Conservation (phyloP, 1,284 basidiomycete species). For the Athelia psychrophila region DNA sequence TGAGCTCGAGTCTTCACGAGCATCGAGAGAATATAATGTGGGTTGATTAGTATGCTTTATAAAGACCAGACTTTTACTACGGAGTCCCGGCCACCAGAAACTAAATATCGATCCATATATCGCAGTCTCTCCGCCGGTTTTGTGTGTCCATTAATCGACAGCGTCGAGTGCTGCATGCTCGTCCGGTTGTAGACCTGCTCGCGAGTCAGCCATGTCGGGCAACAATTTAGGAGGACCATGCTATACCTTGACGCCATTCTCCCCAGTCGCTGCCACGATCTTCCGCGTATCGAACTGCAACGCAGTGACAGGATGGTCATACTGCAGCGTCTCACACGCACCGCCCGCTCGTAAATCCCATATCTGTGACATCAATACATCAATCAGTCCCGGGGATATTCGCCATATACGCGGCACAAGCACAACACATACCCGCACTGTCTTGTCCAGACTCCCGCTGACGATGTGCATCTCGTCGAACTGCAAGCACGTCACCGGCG, state of each 20-base stretch:
- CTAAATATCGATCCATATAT: conserved; percentile 96
- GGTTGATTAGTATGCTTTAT: conserved; percentile 31
- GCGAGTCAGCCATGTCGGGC: too few relatives aligned
- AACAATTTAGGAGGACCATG: not conserved
- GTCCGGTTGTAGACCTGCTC: conserved; percentile 92
- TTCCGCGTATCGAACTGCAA: conserved; percentile 96
- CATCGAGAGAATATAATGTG: too few relatives aligned
- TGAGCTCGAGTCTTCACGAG: too few relatives aligned
- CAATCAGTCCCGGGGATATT: too few relatives aligned
- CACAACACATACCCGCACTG: conserved; percentile 67
- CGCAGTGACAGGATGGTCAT: conserved; percentile 88
- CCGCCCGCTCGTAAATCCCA: conserved; percentile 96
- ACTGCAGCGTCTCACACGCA: conserved; percentile 86
- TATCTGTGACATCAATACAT: conserved; percentile 48
- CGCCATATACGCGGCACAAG: too few relatives aligned
- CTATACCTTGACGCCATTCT: conserved; percentile 87
- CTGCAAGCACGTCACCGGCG: conserved; percentile 91
- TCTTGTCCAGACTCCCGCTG: conserved; percentile 92
- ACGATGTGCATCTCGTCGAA: conserved; percentile 96
- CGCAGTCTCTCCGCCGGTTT: conserved; percentile 87
- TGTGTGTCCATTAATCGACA: conserved; percentile 90
- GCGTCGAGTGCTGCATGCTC: conserved; percentile 82
- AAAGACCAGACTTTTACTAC: conserved; percentile 95
- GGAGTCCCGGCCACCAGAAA: conserved; percentile 88
- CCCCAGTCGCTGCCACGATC: conserved; percentile 90